phyloP scores from a whole-genome alignment of 202 grass and related monocot genomes.

The Cymbopogon flexuosus region DNA sequence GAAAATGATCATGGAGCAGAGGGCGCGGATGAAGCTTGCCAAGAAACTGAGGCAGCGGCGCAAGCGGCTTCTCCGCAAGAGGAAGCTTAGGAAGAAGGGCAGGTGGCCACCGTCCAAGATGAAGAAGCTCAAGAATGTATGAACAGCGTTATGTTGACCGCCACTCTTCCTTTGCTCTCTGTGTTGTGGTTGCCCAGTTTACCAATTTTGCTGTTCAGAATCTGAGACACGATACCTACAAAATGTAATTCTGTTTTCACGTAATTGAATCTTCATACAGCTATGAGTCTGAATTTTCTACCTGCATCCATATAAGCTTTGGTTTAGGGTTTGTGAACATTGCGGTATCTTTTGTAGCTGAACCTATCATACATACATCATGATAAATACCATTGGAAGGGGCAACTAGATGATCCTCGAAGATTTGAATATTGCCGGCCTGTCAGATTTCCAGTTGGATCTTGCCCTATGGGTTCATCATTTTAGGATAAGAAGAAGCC shows the following conservation, averaged over 20 bases:
- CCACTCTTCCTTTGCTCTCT: background rate
- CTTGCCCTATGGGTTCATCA: background rate
- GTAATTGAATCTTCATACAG: slow-evolving; percentile 6
- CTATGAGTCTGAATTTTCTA: background rate
- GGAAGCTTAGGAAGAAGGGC: slow-evolving; percentile 80
- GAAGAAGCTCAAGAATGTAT: slow-evolving; percentile 80
- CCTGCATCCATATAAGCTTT: background rate
- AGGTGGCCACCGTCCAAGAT: slow-evolving; percentile 81
- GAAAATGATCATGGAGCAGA: slow-evolving; percentile 59
- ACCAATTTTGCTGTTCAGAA: slow-evolving; percentile 33
- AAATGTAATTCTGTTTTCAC: slow-evolving; percentile 15
- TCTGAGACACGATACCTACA: slow-evolving; percentile 11
- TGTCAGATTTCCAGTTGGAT: background rate
- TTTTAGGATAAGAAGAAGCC: background rate
- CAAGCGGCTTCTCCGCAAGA: slow-evolving; percentile 67
- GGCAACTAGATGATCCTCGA: background rate
- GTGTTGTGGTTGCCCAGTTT: background rate
- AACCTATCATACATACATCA: background rate
- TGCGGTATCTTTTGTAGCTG: background rate
- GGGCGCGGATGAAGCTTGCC: slow-evolving; percentile 55
- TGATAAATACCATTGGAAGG: background rate
- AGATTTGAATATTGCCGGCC: background rate
- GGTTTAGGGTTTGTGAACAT: background rate
- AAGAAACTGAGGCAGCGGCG: slow-evolving; percentile 70
- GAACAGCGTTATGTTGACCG: background rate